Base-by-base conservation (phyloP, 2,329 filamentous ascomycete genomes). In the Plectosphaerella cucumerina region DNA sequence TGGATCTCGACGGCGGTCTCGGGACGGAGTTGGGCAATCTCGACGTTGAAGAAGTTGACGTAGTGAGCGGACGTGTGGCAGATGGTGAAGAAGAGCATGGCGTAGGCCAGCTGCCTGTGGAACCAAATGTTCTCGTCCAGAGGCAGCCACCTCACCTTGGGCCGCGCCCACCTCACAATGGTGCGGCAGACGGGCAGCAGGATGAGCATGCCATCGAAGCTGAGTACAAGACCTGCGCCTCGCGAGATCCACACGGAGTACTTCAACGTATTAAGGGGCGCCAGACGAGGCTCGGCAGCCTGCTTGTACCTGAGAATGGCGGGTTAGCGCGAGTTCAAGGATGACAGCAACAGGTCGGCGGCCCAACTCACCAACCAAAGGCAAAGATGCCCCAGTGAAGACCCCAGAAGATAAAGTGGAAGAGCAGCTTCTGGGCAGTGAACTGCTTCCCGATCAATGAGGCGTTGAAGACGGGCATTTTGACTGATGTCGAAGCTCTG, bases 101-200 rank as follows among this genome's bases (percentile, higher is more conserved):
- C 78, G 66, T 99, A 99, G 17, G 94, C 93, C 42, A 96, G 81
- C 69, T 99, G 94, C 57, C 93, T 82, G 74, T 99, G 94, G 70
- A 99, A 95, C 91, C 91, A 99, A 58, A 92, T 81, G 53, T 91
- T 95, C 73, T 99, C 94, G 63, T 99, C 94, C n/a, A 99, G 79
- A 5, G 94, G 94, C 12, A 97, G 67, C 75, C 88, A 96, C 68
- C 84, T 82, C 57, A 96, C 72, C 75, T 95, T 96, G 22, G 94
- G 94, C 57, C 94, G 83, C 51, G 97, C 69, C 65, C 84, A 87
- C 66, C 90, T 84, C 65, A 99, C 81, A 31, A 97, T 74, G 53
- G 93, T 97, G 59, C 94, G 82, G 76, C 93, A 99, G 76, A 99
- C 96, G 6, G 94, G 94, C 53, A 99, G 77, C 23, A 99, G 73